Base-by-base conservation (phyloP, 2,329 filamentous ascomycete genomes). In the Clonostachys chloroleuca region DNA sequence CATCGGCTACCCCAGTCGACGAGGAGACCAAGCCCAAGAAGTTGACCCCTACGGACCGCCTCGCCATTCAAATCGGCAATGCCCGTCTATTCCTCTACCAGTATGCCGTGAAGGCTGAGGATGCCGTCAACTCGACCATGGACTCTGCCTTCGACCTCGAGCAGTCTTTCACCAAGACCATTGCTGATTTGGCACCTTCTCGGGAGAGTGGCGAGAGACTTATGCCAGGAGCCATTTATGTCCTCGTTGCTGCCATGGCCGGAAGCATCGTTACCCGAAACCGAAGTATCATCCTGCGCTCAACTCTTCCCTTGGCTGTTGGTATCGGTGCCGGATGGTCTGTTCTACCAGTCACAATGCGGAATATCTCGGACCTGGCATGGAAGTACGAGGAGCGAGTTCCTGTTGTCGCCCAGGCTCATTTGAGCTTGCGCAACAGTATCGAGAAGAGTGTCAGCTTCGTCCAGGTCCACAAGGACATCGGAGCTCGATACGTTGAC, bases 321-420 rank as follows among this genome's bases (percentile, higher is more conserved):
- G 94, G 92, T 55, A 73, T 95, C 52, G 84, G 84, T 47, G 88
- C 91, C 48, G 91, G 89, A 49, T 94, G 91, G 83, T 76, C 84
- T 51, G 84, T 96, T 37, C 72, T 99, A 43, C 94, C 94, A 41
- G 76, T 94, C 54, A 99, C 94, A 40, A 95, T 91, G 80, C 75
- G 82, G 65, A 99, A 99, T 68, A 83, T 95, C 30, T 84, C 86
- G 40, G 85, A 92, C 62, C 74, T 97, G 62, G 73, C 87, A 42
- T 99, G 94, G 94, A 84, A 82, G 64, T 99, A 94, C 66, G 94
- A 99, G 83, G 81, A 95, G 78, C 83, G 80, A 59, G 88, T 92
- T 63, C 94, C 94, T 5, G 86, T 79, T 16, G 66, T 99, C 47
- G 87, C 90, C 16, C 85, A 96, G 57, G 81, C 88, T 48, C 94